Evolutionary conservation across 148 eudicot genomes (phyloP).

Genomic region (Cornus controversa): DNA sequence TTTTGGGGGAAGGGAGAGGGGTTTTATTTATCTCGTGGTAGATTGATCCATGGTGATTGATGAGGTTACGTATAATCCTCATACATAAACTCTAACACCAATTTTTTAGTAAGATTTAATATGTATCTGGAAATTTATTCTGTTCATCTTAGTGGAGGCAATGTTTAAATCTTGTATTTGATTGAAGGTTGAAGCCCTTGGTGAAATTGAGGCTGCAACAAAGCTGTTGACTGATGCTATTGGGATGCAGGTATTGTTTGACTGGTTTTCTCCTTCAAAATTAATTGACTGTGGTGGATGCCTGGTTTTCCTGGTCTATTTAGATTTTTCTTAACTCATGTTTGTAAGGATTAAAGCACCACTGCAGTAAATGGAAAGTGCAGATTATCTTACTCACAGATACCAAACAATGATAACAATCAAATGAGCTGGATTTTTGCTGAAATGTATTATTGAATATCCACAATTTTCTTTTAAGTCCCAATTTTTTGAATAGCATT

Average conservation of each 20-base stretch:
- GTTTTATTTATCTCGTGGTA: neutral
- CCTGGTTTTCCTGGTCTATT: neutral
- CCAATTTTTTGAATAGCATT: too few relatives aligned
- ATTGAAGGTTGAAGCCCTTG: slow-evolving; percentile 89
- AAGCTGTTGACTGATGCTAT: slow-evolving; percentile 68
- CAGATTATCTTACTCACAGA: too few relatives aligned
- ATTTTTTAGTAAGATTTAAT: neutral
- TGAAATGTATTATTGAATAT: too few relatives aligned
- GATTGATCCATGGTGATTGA: neutral
- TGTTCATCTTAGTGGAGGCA: neutral
- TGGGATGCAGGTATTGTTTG: slow-evolving; percentile 46
- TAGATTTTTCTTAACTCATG: neutral
- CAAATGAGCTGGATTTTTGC: too few relatives aligned
- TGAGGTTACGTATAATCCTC: neutral
- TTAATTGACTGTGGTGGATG: neutral
- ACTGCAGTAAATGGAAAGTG: too few relatives aligned
- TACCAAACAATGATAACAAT: too few relatives aligned
- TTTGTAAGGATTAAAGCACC: neutral
- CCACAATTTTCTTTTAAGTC: too few relatives aligned
- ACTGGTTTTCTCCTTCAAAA: slow-evolving; percentile 5
- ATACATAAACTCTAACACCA: neutral
- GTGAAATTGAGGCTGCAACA: slow-evolving; percentile 91
- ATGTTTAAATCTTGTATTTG: slow-evolving; percentile 11
- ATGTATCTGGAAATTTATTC: neutral
- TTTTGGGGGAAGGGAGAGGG: neutral